These are phyloP conservation scores for Calendula officinalis DNA, from an alignment of 129 eudicot species.

Conservation along the genomic window DNA sequence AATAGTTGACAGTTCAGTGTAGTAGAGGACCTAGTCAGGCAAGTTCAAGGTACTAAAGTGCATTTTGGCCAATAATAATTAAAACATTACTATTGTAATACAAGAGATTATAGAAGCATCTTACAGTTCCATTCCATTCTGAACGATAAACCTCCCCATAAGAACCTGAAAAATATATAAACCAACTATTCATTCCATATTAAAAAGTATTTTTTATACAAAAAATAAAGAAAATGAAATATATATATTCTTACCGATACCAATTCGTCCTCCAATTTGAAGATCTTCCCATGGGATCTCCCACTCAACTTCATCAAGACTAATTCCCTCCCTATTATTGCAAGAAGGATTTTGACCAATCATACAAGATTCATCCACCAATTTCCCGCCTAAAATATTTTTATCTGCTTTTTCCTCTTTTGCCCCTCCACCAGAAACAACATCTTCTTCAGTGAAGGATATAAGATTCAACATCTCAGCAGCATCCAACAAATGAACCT, in stretches of 20 bases:
- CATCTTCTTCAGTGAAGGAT: conserved; percentile 34
- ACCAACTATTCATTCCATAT: neutral
- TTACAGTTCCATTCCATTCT: conserved; percentile 98
- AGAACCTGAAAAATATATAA: conserved; percentile 60
- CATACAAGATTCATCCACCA: conserved; percentile 25
- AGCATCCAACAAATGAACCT: conserved; percentile 33
- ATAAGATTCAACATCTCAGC: conserved; percentile 38
- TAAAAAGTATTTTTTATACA: neutral
- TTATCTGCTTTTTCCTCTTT: conserved; percentile 23
- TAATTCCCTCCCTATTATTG: conserved; percentile 41
- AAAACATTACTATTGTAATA: neutral
- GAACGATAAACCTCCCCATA: conserved; percentile 92
- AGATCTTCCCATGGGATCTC: conserved; percentile 95
- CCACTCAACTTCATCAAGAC: conserved; percentile 75
- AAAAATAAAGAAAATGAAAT: conserved; percentile 5
- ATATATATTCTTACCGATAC: conserved; percentile 62
- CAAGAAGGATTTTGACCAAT: conserved; percentile 25
- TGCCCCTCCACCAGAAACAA: conserved; percentile 1
- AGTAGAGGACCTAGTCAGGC: no score
- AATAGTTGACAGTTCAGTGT: no score
- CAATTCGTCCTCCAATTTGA: conserved; percentile 88
- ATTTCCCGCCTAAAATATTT: conserved; percentile 8
- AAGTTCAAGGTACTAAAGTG: no score
- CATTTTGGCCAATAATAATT: no score
- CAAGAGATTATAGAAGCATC: conserved; percentile 22